Percentiles rank a stretch among this genome's conserved stretches.
phyloP scores from a whole-genome alignment of 768 basidiomycete species.

The Macrolepiota albuminosa region DNA sequence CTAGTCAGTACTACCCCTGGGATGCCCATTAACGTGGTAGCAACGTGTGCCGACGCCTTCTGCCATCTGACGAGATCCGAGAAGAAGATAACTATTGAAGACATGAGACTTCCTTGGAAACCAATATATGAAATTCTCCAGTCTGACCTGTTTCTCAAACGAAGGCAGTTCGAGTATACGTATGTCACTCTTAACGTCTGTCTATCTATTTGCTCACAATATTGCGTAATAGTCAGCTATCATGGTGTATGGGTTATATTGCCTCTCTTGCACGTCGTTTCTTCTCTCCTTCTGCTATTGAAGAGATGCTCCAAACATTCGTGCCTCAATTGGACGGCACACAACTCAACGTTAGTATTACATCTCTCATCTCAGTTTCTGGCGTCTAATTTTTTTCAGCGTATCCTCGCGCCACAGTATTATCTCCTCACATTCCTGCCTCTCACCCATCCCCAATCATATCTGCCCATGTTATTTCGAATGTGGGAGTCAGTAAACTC shows the following conservation, averaged over 20 bases:
- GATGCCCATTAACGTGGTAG: constrained; percentile 65
- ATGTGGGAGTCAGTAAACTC: constrained; percentile 89
- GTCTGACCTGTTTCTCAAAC: constrained; percentile 71
- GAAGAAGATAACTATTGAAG: constrained; percentile 70
- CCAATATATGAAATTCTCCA: constrained; percentile 69
- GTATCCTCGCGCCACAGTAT: constrained; percentile 75
- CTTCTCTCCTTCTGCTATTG: constrained; percentile 83
- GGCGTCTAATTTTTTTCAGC: constrained; percentile 33
- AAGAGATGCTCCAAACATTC: constrained; percentile 86
- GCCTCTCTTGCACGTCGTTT: constrained; percentile 69
- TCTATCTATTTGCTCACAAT: constrained; percentile 5
- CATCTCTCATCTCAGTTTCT: background rate
- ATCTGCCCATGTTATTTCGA: constrained; percentile 79
- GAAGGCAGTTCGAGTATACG: constrained; percentile 79
- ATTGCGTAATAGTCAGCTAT: constrained; percentile 47
- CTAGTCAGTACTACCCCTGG: constrained; percentile 73
- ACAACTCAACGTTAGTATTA: constrained; percentile 55
- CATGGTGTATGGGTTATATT: constrained; percentile 73
- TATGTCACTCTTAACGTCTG: constrained; percentile 25
- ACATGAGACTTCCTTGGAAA: constrained; percentile 80
- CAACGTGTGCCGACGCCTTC: constrained; percentile 61
- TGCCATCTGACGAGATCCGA: constrained; percentile 57
- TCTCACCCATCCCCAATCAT: constrained; percentile 77
- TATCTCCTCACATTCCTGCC: constrained; percentile 86
- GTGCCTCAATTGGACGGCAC: constrained; percentile 75